Conservation (phyloP, 257 asterid species). For the Solanum medicagineum region DNA sequence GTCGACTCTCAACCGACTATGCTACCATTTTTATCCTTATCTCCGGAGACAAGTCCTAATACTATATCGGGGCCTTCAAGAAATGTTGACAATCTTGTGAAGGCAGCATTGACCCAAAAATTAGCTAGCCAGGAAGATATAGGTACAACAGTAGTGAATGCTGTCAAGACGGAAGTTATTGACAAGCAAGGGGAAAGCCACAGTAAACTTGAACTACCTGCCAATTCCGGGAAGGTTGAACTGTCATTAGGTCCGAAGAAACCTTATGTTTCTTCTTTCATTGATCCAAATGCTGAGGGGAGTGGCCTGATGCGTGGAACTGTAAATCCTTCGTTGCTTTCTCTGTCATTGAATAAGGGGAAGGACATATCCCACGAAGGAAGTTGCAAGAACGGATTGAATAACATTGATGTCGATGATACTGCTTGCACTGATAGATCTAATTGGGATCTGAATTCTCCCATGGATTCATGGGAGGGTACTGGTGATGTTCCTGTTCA, state of each 20-base stretch:
- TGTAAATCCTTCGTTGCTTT: constrained; percentile 32
- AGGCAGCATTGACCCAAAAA: constrained; percentile 10
- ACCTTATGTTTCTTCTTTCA: constrained; percentile 11
- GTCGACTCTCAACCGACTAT: constrained; percentile 3
- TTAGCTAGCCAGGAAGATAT: constrained; percentile 6
- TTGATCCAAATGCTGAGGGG: constrained; percentile 2
- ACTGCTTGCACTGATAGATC: constrained; percentile 29
- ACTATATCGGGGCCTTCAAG: constrained; percentile 8
- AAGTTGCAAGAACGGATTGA: constrained; percentile 5
- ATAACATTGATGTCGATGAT: constrained; percentile 5
- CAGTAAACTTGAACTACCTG: constrained; percentile 12
- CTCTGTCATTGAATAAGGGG: constrained; percentile 27
- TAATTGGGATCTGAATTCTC: constrained; percentile 78
- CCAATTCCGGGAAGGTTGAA: constrained; percentile 19
- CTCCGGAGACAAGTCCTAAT: constrained; percentile 8
- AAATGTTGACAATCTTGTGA: constrained; percentile 9
- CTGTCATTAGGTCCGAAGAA: constrained; percentile 25
- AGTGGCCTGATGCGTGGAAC: constrained; percentile 6
- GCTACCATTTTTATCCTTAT: constrained; percentile 9
- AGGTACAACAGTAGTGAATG: neutral
- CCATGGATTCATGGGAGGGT: constrained; percentile 78
- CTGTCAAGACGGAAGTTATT: constrained; percentile 26
- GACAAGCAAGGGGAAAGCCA: constrained; percentile 17
- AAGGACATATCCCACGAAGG: constrained; percentile 7
- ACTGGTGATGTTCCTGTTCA: constrained; percentile 21